phyloP scores from a whole-genome alignment of 2,329 filamentous ascomycete species.

The Calonectria pteridis region DNA sequence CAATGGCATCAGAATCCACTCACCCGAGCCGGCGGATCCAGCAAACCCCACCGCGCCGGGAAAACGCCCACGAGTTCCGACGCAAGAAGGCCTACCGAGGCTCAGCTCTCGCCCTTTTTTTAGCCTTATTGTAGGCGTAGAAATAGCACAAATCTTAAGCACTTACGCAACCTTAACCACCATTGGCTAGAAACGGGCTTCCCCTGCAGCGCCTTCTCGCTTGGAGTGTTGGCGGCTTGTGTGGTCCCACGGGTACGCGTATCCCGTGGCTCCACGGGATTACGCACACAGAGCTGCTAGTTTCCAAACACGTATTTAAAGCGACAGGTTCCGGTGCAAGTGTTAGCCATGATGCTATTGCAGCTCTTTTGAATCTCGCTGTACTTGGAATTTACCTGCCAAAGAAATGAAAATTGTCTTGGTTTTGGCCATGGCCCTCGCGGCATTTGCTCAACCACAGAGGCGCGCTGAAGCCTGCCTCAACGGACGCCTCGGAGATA shows the following conservation, averaged over 20 bases:
- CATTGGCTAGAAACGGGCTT: neutral
- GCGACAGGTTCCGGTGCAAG: neutral
- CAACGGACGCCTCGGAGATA: neutral
- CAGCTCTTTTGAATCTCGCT: neutral
- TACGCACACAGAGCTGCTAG: neutral
- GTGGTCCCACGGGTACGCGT: conserved; percentile 10
- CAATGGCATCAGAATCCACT: neutral
- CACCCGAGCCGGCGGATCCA: neutral
- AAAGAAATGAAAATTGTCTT: neutral
- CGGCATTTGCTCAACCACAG: neutral
- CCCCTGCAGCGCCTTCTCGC: neutral
- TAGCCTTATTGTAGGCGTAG: conserved; percentile 4
- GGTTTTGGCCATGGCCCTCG: neutral
- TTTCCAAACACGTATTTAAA: neutral
- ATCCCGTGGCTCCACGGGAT: neutral
- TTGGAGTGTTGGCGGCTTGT: neutral
- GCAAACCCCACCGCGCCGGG: neutral
- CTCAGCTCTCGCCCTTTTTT: neutral
- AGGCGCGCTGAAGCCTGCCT: neutral
- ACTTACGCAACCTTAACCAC: neutral
- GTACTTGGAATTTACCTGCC: neutral
- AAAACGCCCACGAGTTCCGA: neutral
- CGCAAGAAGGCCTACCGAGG: neutral
- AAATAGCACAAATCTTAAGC: neutral
- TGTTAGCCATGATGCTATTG: too few relatives aligned